These are phyloP conservation scores for Candida maris DNA, from an alignment of 805 yeast genomes.

Conservation along the genomic window DNA sequence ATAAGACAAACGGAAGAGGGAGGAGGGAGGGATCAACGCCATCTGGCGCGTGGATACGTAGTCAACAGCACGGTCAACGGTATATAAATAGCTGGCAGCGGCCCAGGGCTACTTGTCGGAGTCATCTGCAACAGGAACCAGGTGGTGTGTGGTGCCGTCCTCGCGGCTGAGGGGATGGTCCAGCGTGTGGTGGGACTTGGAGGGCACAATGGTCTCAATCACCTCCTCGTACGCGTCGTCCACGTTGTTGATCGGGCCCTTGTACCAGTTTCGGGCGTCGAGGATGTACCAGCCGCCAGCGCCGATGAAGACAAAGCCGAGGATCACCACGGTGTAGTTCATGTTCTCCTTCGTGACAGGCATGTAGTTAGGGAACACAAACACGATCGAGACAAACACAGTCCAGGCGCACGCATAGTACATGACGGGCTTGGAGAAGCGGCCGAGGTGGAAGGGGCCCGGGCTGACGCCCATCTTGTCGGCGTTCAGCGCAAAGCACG, in stretches of 20 bases:
- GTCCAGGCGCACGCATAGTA: constrained; percentile 42
- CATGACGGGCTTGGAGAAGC: constrained; percentile 39
- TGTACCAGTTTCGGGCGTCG: constrained; percentile 53
- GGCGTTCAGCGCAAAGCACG: constrained; percentile 39
- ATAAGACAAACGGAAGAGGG: too few relatives aligned
- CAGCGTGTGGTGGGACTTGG: constrained; percentile 1
- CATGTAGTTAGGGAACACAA: constrained; percentile 49
- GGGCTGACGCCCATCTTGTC: constrained; percentile 43
- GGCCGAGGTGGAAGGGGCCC: constrained; percentile 49
- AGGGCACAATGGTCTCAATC: constrained; percentile 16
- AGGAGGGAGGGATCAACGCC: too few relatives aligned
- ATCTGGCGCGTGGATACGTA: too few relatives aligned
- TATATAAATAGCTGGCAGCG: too few relatives aligned
- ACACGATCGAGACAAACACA: constrained; percentile 43
- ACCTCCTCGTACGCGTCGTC: constrained; percentile 31
- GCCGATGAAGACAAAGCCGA: constrained; percentile 38
- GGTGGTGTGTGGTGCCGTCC: not conserved
- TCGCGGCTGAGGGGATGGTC: not conserved
- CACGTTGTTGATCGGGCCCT: constrained; percentile 50
- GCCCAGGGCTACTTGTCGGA: constrained; percentile 2
- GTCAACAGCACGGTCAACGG: too few relatives aligned
- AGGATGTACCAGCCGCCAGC: constrained; percentile 43
- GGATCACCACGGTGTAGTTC: constrained; percentile 53
- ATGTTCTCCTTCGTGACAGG: constrained; percentile 41
- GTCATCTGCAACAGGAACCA: not conserved